Conservation (phyloP, 1,139 yeast genomes). For the Wickerhamomyces sp. region DNA sequence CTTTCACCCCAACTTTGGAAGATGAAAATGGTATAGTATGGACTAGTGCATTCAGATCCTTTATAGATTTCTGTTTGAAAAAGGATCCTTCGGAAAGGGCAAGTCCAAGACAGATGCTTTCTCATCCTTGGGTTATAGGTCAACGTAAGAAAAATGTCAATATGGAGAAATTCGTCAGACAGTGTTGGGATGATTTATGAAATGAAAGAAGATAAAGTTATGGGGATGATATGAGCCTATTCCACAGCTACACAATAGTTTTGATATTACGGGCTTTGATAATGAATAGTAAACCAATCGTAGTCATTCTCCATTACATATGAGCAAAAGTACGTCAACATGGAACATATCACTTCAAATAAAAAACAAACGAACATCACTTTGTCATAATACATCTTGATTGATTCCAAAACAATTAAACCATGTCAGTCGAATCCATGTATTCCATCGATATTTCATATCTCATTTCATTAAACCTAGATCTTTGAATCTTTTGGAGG, state of each 20-base stretch:
- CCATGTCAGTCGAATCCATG: too few species aligned
- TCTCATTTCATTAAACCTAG: too few species aligned
- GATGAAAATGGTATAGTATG: slow-evolving; percentile 79
- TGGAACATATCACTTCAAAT: too few species aligned
- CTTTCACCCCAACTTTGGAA: slow-evolving; percentile 70
- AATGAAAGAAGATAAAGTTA: not conserved
- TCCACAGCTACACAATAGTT: too few species aligned
- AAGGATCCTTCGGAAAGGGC: slow-evolving; percentile 81
- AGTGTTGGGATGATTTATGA: slow-evolving; percentile 57
- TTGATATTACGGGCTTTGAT: too few species aligned
- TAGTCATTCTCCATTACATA: too few species aligned
- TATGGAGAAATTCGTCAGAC: slow-evolving; percentile 81
- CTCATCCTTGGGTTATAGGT: slow-evolving; percentile 86
- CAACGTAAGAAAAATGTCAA: slow-evolving; percentile 66
- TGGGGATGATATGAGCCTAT: slow-evolving; percentile 1
- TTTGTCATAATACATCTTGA: too few species aligned
- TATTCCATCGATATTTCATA: too few species aligned
- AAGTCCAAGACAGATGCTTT: slow-evolving; percentile 86
- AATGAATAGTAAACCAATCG: too few species aligned
- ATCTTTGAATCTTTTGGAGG: slow-evolving; percentile 1
- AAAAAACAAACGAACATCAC: too few species aligned
- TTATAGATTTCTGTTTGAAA: slow-evolving; percentile 73
- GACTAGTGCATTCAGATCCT: slow-evolving; percentile 80
- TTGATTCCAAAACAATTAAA: too few species aligned
- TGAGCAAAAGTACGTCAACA: too few species aligned